Base-by-base conservation (phyloP, 495 filamentous ascomycete species). In the Clohesyomyces aquaticus region DNA sequence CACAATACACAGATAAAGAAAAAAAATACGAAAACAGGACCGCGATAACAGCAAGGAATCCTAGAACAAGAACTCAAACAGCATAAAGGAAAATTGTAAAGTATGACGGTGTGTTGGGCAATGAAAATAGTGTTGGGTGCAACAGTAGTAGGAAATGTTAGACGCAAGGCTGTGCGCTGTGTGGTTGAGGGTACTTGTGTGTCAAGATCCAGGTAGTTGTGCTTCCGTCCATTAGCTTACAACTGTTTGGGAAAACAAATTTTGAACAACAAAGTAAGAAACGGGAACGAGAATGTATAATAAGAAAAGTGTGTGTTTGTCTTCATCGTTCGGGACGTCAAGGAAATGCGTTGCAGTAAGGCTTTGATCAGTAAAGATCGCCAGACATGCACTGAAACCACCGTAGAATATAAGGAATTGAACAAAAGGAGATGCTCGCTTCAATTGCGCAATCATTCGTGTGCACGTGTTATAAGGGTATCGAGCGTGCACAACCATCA, bases 381-480 rank as follows among this genome's bases (percentile, higher is more conserved):
- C 14, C 22, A 4, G 22, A n/a, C n/a, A 29, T 27, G 25, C 1
- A n/a, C n/a, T n/a, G 45, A 14, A 21, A 28, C 8, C 23, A 22
- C 26, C 46, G 9, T 18, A 25, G 4, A 32, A n/a, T 11, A 14
- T 32, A 22, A 54, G n/a, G 19, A 54, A 53, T 6, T 28, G 14
- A 26, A 29, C 27, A 28, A 25, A 54, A 59, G n/a, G 38, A 50
- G 55, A 41, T 35, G 59, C 27, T 35, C 48, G 46, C 48, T 43
- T 21, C 8, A 50, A 35, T 28, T 14, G 46, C 27, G 28, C 45
- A 38, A 51, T 65, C 62, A 59, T 46, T 47, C 38, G 50, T 62
- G n/a, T 45, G 18, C 38, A n/a, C 28, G 48, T 58, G 49, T 46
- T 64, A 64, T 64, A 64, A 50, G 50, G 52, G 56, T 63, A 63